Conservation (phyloP, 2,329 filamentous ascomycete genomes). For the Zymoseptoria passerinii region DNA sequence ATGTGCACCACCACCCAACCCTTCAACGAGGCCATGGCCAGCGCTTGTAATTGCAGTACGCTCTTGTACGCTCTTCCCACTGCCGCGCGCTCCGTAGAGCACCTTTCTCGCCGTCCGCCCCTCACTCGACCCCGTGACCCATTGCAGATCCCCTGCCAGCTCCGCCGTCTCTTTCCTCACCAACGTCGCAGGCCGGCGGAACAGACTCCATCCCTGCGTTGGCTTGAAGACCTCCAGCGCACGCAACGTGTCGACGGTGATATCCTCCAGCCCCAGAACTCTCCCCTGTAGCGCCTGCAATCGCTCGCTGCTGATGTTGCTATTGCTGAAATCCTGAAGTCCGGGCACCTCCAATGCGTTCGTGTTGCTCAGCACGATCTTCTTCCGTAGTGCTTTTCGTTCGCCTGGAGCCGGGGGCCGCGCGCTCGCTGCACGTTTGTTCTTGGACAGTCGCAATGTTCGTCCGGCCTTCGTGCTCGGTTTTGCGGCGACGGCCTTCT, state of each 20-base stretch:
- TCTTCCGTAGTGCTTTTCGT: slow-evolving; percentile 77
- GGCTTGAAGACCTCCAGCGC: slow-evolving; percentile 85
- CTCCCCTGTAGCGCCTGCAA: slow-evolving; percentile 51
- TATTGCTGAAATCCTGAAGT: slow-evolving; percentile 48
- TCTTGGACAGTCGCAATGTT: slow-evolving; percentile 25
- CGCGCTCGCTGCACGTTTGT: slow-evolving; percentile 19
- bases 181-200: slow-evolving; percentile 70
- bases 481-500: slow-evolving; percentile 17
- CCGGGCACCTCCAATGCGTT: slow-evolving; percentile 74
- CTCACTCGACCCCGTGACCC: slow-evolving; percentile 11
- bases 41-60: slow-evolving; percentile 71
- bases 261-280: slow-evolving; percentile 60
- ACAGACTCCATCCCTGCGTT: slow-evolving; percentile 80
- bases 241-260: slow-evolving; percentile 69
- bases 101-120: slow-evolving; percentile 47
- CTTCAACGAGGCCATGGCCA: slow-evolving; percentile 72
- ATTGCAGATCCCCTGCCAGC: slow-evolving; percentile 45
- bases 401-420: slow-evolving; percentile 53
- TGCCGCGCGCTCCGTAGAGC: slow-evolving; percentile 61
- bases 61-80: slow-evolving; percentile 92
- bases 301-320: slow-evolving; percentile 12
- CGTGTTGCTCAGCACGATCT: slow-evolving; percentile 85
- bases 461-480: slow-evolving; percentile 16
- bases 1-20: slow-evolving; percentile 84
- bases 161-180: slow-evolving; percentile 70